phyloP scores from a whole-genome alignment of 805 yeast genomes.

The Blastobotrys robertii region DNA sequence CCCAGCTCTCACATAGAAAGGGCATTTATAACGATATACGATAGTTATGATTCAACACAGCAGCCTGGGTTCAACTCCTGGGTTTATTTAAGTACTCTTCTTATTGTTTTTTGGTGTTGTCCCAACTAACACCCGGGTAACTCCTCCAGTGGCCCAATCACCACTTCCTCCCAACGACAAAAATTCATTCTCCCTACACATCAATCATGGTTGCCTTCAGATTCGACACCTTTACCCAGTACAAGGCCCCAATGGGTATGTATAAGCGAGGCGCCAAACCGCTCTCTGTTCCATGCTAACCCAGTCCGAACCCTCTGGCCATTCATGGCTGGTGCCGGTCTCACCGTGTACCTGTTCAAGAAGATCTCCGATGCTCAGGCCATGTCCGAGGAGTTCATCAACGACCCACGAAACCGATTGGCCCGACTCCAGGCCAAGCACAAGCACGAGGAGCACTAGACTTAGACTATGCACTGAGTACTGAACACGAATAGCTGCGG shows the following conservation, averaged over 20 bases:
- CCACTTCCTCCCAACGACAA: no score
- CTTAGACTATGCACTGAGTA: slow-evolving; percentile 8
- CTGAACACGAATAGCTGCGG: slow-evolving; percentile 6
- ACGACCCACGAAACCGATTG: slow-evolving; percentile 85
- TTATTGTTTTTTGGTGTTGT: no score
- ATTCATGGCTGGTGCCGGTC: slow-evolving; percentile 64
- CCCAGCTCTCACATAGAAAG: no score
- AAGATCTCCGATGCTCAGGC: slow-evolving; percentile 60
- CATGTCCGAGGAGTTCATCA: slow-evolving; percentile 61
- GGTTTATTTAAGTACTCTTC: no score
- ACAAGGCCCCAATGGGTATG: slow-evolving; percentile 7
- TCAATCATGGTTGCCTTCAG: background rate
- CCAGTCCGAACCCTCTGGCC: slow-evolving; percentile 74
- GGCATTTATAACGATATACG: no score
- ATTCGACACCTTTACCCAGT: slow-evolving; percentile 5
- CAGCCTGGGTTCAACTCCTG: no score
- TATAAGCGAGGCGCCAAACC: background rate
- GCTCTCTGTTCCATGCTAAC: background rate
- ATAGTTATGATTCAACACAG: no score
- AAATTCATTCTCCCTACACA: no score
- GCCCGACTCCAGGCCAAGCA: slow-evolving; percentile 52
- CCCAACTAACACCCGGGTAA: no score
- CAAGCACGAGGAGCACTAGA: slow-evolving; percentile 22
- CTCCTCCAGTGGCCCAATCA: no score
- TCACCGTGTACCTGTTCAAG: slow-evolving; percentile 61